phyloP scores from a whole-genome alignment of 2,329 filamentous ascomycete genomes.

The Rasamsonia emersonii region DNA sequence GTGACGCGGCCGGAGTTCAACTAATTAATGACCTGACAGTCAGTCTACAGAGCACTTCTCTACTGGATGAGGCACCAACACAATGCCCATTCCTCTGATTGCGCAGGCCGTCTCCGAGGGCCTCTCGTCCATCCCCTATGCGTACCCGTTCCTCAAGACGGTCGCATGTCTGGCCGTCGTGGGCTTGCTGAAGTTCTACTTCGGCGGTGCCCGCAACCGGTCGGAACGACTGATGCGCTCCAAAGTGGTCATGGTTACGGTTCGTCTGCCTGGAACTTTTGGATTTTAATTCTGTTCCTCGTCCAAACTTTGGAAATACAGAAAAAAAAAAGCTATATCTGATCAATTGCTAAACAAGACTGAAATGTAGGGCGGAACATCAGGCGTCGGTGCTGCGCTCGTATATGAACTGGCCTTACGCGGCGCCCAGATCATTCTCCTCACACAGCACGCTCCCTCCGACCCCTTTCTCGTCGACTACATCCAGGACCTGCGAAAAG shows the following conservation, averaged over 20 bases:
- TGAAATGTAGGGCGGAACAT: conserved; percentile 64
- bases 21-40: background rate
- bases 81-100: conserved; percentile 56
- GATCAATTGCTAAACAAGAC: background rate
- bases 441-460: conserved; percentile 70
- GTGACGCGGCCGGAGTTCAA: no score
- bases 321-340: background rate
- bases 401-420: conserved; percentile 66
- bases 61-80: conserved; percentile 8
- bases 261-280: conserved; percentile 26
- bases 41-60: background rate
- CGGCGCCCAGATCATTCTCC: conserved; percentile 82
- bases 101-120: conserved; percentile 47
- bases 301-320: conserved; percentile 3
- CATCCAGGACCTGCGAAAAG: conserved; percentile 73
- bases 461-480: conserved; percentile 90
- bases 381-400: conserved; percentile 75
- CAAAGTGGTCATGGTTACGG: conserved; percentile 87
- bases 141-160: conserved; percentile 45
- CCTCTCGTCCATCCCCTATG: conserved; percentile 45
- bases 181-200: conserved; percentile 62
- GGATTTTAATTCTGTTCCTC: background rate
- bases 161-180: conserved; percentile 45
- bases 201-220: conserved; percentile 63
- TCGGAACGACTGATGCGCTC: conserved; percentile 83